Evolutionary conservation across 306 rosid species (phyloP).

Genomic region (Astragalus membranaceus): DNA sequence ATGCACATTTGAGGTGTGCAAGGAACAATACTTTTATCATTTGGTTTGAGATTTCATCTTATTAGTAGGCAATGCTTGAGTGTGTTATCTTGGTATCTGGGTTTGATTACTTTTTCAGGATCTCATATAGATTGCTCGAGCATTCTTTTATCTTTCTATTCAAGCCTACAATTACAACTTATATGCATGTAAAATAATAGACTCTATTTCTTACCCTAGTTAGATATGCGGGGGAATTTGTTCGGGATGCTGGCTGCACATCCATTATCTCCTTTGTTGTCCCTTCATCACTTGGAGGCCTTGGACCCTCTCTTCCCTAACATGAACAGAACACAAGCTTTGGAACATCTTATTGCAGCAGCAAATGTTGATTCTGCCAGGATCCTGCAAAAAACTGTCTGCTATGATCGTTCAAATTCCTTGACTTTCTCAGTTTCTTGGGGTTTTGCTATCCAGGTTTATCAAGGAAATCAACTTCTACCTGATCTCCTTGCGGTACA

Average conservation of each 20-base stretch:
- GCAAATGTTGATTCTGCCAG: conserved; percentile 65
- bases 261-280: conserved; percentile 69
- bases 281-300: conserved; percentile 89
- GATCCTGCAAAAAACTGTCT: conserved; percentile 74
- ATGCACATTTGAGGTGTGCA: neutral
- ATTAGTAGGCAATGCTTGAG: neutral
- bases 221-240: conserved; percentile 84
- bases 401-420: conserved; percentile 59
- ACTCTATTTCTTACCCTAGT: conserved; percentile 34
- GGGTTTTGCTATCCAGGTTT: conserved; percentile 75
- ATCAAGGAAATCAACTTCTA: conserved; percentile 60
- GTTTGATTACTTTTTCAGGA: neutral
- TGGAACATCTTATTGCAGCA: conserved; percentile 64
- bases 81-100: neutral
- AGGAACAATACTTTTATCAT: neutral
- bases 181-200: neutral
- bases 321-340: conserved; percentile 53
- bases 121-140: neutral
- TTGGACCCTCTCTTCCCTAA: conserved; percentile 70
- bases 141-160: neutral
- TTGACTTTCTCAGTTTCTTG: conserved; percentile 79
- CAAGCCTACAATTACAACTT: neutral
- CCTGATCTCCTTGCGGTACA: conserved; percentile 58
- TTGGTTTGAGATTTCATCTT: conserved; percentile 4
- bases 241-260: conserved; percentile 80